Conservation (phyloP, 2,329 filamentous ascomycete species). For the Penicillium corylophilum region DNA sequence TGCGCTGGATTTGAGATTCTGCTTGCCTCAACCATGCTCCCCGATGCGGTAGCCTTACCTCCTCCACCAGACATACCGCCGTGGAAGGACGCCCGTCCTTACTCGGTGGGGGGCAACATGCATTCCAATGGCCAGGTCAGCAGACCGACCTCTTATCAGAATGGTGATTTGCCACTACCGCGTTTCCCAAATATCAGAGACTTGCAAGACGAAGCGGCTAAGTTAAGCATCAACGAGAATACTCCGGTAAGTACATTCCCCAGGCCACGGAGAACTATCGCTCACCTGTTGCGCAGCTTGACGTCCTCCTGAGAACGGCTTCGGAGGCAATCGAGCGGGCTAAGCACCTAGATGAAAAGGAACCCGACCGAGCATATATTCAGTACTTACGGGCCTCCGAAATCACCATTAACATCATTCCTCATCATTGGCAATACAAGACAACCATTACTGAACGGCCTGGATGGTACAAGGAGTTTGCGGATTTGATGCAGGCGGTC, state of each 20-base stretch:
- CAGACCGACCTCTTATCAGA: slow-evolving; percentile 26
- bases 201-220: slow-evolving; percentile 40
- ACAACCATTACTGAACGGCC: slow-evolving; percentile 58
- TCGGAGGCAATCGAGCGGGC: slow-evolving; percentile 38
- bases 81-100: slow-evolving; percentile 32
- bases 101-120: slow-evolving; percentile 29
- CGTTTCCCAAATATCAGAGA: slow-evolving; percentile 42
- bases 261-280: slow-evolving; percentile 3
- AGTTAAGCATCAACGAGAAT: slow-evolving; percentile 32
- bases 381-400: slow-evolving; percentile 82
- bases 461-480: slow-evolving; percentile 52
- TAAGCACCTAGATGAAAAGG: slow-evolving; percentile 31
- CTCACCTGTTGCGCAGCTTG: slow-evolving; percentile 32
- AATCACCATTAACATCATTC: slow-evolving; percentile 73
- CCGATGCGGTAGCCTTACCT: slow-evolving; percentile 39
- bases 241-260: slow-evolving; percentile 29
- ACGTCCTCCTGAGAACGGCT: slow-evolving; percentile 35
- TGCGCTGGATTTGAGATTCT: slow-evolving; percentile 29
- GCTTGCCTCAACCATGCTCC: slow-evolving; percentile 35
- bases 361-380: slow-evolving; percentile 71
- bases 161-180: slow-evolving; percentile 25
- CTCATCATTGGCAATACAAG: slow-evolving; percentile 71
- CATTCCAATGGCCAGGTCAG: slow-evolving; percentile 26
- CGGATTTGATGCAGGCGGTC: slow-evolving; percentile 47
- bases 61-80: slow-evolving; percentile 35